A percentile compares a stretch with the other conserved stretches of the same genome.
These are phyloP conservation scores for Candida suzukii DNA, from an alignment of 805 yeast genomes.

Conservation along the genomic window DNA sequence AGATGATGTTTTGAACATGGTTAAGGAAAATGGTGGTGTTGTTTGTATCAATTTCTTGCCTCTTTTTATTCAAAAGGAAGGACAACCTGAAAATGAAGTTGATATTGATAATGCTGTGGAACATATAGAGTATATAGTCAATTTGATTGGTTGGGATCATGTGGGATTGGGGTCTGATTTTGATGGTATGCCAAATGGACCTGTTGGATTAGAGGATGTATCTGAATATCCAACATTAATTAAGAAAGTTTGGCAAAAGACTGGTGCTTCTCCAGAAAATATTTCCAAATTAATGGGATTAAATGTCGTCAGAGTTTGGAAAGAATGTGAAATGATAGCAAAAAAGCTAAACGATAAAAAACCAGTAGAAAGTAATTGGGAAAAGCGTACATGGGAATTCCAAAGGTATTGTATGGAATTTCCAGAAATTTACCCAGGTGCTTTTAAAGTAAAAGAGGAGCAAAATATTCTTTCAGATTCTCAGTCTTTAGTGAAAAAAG, in stretches of 20 bases:
- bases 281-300: conserved; percentile 35
- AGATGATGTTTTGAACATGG: conserved; percentile 34
- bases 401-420: conserved; percentile 24
- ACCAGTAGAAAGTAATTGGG: conserved; percentile 33
- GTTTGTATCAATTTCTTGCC: conserved; percentile 42
- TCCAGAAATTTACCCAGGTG: conserved; percentile 30
- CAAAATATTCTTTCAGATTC: conserved; percentile 22
- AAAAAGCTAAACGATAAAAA: conserved; percentile 8
- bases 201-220: conserved; percentile 44
- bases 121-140: conserved; percentile 36
- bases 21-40: conserved; percentile 39
- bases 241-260: conserved; percentile 24
- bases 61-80: conserved; percentile 23
- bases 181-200: conserved; percentile 45
- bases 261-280: conserved; percentile 36
- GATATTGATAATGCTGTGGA: conserved; percentile 42
- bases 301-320: conserved; percentile 41
- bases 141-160: conserved; percentile 43
- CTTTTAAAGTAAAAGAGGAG: conserved; percentile 27
- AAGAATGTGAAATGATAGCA: conserved; percentile 28
- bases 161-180: conserved; percentile 47
- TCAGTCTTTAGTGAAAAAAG: conserved; percentile 1
- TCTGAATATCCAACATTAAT: conserved; percentile 47
- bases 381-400: conserved; percentile 32
- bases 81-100: conserved; percentile 11